phyloP scores from a whole-genome alignment of 495 filamentous ascomycete species.

The Penicillium paxilli region DNA sequence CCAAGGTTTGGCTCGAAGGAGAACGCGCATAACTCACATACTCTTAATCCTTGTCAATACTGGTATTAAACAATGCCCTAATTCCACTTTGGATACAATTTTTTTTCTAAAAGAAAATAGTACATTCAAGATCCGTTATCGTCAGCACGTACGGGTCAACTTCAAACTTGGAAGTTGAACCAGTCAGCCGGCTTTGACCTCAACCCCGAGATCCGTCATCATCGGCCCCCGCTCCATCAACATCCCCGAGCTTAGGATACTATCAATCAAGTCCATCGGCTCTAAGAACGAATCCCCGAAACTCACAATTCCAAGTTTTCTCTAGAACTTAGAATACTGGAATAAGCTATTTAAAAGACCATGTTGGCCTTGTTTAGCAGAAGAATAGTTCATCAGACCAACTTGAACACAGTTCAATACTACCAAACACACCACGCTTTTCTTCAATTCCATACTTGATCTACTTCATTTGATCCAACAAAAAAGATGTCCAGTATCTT shows the following conservation, averaged over 20 bases:
- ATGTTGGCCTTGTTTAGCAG: neutral
- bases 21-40: no score
- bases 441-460: neutral
- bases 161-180: no score
- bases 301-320: neutral
- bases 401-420: no score
- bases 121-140: no score
- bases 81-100: no score
- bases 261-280: neutral
- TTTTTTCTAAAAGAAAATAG: no score
- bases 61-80: no score
- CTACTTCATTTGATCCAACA: neutral
- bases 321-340: no score
- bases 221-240: neutral
- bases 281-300: neutral
- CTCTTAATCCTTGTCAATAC: no score
- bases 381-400: neutral
- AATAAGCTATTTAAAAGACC: neutral
- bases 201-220: neutral
- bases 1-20: no score
- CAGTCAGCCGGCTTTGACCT: neutral
- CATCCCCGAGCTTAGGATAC: neutral
- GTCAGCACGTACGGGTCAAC: no score
- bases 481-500: slow-evolving; percentile 38
- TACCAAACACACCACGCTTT: no score